Conservation (phyloP, 169 alveolate genomes). For the Plasmodium fragile region DNA sequence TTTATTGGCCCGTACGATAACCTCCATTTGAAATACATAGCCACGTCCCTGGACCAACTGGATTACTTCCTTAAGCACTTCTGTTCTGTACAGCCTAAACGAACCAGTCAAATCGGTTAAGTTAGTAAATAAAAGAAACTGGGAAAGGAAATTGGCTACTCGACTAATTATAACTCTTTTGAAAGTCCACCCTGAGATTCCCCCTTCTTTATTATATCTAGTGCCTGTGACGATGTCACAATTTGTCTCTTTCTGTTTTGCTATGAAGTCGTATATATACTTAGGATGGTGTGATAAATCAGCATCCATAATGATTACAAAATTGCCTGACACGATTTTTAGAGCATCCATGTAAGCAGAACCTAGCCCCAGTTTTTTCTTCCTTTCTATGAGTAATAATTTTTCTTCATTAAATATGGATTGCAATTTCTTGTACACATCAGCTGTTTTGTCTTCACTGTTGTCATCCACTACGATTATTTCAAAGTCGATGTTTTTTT, state of each 20-base stretch:
- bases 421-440: constrained; percentile 43
- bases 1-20: constrained; percentile 93
- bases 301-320: constrained; percentile 97
- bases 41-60: constrained; percentile 84
- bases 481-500: constrained; percentile 92
- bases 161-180: constrained; percentile 94
- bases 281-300: constrained; percentile 98
- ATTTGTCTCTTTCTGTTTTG: constrained; percentile 90
- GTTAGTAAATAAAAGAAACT: constrained; percentile 87
- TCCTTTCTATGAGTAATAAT: constrained; percentile 86
- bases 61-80: constrained; percentile 88
- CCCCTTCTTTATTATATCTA: constrained; percentile 95
- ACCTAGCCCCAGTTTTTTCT: constrained; percentile 97
- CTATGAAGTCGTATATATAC: constrained; percentile 92
- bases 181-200: constrained; percentile 97
- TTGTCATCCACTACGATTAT: constrained; percentile 96
- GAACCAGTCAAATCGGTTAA: constrained; percentile 96
- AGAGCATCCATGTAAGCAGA: constrained; percentile 97
- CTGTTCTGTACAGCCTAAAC: constrained; percentile 94
- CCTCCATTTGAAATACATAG: constrained; percentile 98
- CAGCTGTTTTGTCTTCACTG: constrained; percentile 96
- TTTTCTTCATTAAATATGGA: constrained; percentile 75
- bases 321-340: constrained; percentile 92
- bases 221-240: constrained; percentile 97
- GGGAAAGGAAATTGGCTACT: constrained; percentile 95